These are phyloP conservation scores for Protomyces pachydermus DNA, from an alignment of 1,139 yeast genomes.

Conservation along the genomic window DNA sequence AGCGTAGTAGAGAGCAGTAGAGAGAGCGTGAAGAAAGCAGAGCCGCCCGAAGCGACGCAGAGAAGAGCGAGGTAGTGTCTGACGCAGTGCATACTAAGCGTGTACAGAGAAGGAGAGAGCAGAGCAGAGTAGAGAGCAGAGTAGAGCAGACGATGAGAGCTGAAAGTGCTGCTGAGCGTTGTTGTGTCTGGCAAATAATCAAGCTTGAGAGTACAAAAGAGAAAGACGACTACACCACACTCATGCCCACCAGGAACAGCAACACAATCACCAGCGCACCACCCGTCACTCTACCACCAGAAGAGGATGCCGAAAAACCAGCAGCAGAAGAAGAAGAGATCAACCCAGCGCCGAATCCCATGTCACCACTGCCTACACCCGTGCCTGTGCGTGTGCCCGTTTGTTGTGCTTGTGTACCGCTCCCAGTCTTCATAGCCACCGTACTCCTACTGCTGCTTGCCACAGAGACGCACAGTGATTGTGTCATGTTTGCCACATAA, in stretches of 20 bases:
- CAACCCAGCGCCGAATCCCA: not conserved
- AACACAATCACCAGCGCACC: too few relatives aligned
- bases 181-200: too few relatives aligned
- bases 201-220: too few relatives aligned
- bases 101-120: not conserved
- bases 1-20: conserved; percentile 6
- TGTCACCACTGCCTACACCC: not conserved
- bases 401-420: not conserved
- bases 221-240: too few relatives aligned
- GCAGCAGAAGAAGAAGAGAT: too few relatives aligned
- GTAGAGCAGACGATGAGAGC: not conserved
- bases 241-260: too few relatives aligned
- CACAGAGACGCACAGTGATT: not conserved
- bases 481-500: not conserved
- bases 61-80: not conserved
- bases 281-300: too few relatives aligned
- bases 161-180: not conserved
- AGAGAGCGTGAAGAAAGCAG: conserved; percentile 22
- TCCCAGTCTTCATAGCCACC: not conserved
- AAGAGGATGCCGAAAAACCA: too few relatives aligned
- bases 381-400: not conserved
- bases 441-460: not conserved
- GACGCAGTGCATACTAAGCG: not conserved
- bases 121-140: not conserved
- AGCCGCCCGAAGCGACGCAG: conserved; percentile 8